Evolutionary conservation across 495 filamentous ascomycete genomes (phyloP).

Genomic region (Penicillium mononematosum): DNA sequence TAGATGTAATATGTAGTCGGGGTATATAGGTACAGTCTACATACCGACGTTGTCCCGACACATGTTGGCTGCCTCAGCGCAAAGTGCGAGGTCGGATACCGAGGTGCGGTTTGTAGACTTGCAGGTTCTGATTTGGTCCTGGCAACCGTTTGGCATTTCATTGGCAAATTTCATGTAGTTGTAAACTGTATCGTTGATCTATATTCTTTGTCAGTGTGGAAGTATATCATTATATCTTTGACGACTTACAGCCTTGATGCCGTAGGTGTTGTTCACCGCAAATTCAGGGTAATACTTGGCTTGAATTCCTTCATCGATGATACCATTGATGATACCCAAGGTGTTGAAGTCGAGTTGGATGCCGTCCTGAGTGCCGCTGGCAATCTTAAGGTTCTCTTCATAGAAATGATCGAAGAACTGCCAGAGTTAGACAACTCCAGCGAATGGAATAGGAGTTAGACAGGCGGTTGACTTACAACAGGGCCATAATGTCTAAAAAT

Average conservation of each 20-base stretch:
- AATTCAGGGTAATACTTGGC: slow-evolving; percentile 65
- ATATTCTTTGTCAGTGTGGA: slow-evolving; percentile 7
- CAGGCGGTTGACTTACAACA: slow-evolving; percentile 42
- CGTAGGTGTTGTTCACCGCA: slow-evolving; percentile 72
- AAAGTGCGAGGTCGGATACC: slow-evolving; percentile 39
- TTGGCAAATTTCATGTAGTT: slow-evolving; percentile 50
- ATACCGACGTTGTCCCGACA: slow-evolving; percentile 45
- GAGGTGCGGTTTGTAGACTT: slow-evolving; percentile 43
- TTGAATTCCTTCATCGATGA: slow-evolving; percentile 71
- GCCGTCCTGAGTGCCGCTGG: slow-evolving; percentile 38
- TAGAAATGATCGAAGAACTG: slow-evolving; percentile 57
- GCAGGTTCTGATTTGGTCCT: slow-evolving; percentile 55
- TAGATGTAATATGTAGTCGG: not conserved
- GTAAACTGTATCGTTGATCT: slow-evolving; percentile 57
- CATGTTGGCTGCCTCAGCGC: slow-evolving; percentile 40
- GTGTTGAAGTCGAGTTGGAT: slow-evolving; percentile 49
- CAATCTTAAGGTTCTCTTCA: slow-evolving; percentile 57
- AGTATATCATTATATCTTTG: slow-evolving; percentile 22
- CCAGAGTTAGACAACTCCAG: slow-evolving; percentile 14
- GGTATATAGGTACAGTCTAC: slow-evolving; percentile 27
- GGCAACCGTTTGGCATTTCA: slow-evolving; percentile 57
- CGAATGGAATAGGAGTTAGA: slow-evolving; percentile 36
- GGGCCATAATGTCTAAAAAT: slow-evolving; percentile 44
- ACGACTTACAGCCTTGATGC: slow-evolving; percentile 58
- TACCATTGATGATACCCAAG: slow-evolving; percentile 63